Evolutionary conservation across 2,329 filamentous ascomycete species (phyloP).

Genomic region (Bipolaris gigantea): DNA sequence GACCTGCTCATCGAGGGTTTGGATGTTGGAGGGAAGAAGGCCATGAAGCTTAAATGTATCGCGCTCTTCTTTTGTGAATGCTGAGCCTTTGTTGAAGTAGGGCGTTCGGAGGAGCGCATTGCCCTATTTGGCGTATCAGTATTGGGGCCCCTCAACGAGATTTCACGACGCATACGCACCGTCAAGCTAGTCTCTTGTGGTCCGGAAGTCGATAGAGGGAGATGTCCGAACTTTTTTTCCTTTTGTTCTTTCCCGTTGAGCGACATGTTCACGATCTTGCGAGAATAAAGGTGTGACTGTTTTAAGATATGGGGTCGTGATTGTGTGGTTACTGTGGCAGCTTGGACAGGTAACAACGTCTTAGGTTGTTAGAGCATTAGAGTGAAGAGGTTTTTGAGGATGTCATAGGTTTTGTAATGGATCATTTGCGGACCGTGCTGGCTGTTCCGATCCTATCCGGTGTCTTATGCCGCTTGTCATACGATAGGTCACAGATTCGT

Average conservation of each 20-base stretch:
- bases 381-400: not conserved
- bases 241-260: slow-evolving; percentile 23
- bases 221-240: slow-evolving; percentile 41
- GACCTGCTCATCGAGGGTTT: slow-evolving; percentile 76
- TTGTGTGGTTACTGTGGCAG: not conserved
- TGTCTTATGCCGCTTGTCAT: not conserved
- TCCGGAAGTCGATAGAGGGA: slow-evolving; percentile 49
- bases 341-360: not conserved
- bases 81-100: slow-evolving; percentile 82
- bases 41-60: slow-evolving; percentile 70
- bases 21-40: slow-evolving; percentile 70
- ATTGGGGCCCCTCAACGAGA: not conserved
- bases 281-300: not conserved
- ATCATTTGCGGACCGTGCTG: not conserved
- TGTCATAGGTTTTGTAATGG: not conserved
- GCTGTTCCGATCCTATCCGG: not conserved
- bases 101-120: slow-evolving; percentile 63
- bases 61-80: slow-evolving; percentile 71
- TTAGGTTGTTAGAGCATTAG: not conserved
- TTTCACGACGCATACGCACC: slow-evolving; percentile 16
- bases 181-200: slow-evolving; percentile 46
- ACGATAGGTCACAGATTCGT: not conserved
- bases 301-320: not conserved
- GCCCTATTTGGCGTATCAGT: slow-evolving; percentile 26
- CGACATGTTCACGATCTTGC: slow-evolving; percentile 14